These are phyloP conservation scores for Oryza nivara DNA, from an alignment of 176 grass and related monocot genomes.

Conservation along the genomic window DNA sequence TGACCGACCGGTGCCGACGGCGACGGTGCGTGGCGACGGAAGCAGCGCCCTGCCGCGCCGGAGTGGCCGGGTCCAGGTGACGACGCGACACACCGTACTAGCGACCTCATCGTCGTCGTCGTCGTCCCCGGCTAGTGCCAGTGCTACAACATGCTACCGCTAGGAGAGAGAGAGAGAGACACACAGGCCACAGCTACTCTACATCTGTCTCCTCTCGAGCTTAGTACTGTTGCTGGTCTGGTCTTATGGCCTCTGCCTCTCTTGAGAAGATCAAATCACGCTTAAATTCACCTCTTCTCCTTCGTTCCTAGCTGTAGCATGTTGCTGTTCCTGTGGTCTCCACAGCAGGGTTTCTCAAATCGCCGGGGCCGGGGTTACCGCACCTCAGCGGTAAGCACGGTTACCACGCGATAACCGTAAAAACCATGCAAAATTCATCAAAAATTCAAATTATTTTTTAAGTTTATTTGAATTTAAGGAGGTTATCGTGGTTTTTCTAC, in stretches of 20 bases:
- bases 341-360: too few species aligned
- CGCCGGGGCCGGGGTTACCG: accelerated
- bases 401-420: too few species aligned
- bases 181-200: slow-evolving; percentile 4
- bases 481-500: too few species aligned
- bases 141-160: neutral
- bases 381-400: accelerated
- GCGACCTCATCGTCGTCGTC: neutral
- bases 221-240: neutral
- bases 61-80: slow-evolving; percentile 34
- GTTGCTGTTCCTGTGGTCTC: neutral
- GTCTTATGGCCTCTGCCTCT: slow-evolving; percentile 23
- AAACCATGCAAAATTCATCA: too few species aligned
- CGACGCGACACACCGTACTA: slow-evolving; percentile 42
- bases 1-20: slow-evolving; percentile 38
- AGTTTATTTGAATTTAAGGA: too few species aligned
- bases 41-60: neutral
- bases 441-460: too few species aligned
- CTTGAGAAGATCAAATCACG: neutral
- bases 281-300: neutral
- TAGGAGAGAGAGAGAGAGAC: neutral
- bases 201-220: neutral
- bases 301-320: neutral
- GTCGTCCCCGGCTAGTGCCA: neutral
- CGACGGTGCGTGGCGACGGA: slow-evolving; percentile 34